These are phyloP conservation scores for Mycena pura DNA, from an alignment of 768 basidiomycete species.

Conservation along the genomic window DNA sequence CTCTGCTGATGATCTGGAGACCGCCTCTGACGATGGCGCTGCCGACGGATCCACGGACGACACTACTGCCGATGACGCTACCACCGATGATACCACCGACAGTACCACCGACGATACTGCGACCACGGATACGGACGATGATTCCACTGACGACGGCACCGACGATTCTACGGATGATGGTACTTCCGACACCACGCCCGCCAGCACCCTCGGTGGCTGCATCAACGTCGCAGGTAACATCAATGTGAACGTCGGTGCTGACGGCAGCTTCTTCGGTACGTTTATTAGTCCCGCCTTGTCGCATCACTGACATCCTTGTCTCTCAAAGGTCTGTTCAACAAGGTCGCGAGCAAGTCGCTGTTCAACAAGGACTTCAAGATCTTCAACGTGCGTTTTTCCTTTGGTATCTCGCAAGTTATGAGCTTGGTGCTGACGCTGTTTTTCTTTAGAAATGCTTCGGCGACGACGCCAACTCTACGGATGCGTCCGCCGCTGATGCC, in stretches of 20 bases:
- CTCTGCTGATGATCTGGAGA: neutral
- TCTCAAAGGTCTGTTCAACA: constrained; percentile 23
- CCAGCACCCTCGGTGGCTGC: constrained; percentile 24
- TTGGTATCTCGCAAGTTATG: too few relatives aligned
- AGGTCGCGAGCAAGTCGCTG: constrained; percentile 3
- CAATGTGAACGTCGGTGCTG: constrained; percentile 25
- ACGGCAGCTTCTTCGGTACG: constrained; percentile 27
- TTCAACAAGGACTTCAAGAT: constrained; percentile 30
- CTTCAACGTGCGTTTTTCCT: constrained; percentile 24
- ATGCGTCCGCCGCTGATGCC: too few relatives aligned
- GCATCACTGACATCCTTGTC: too few relatives aligned
- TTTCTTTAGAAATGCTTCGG: too few relatives aligned
- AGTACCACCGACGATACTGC: neutral
- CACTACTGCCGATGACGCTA: neutral
- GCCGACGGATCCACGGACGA: neutral
- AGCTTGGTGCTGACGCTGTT: too few relatives aligned
- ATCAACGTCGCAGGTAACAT: constrained; percentile 22
- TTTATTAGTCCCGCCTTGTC: neutral
- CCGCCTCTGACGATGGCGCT: neutral
- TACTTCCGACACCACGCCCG: neutral
- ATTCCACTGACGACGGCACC: neutral
- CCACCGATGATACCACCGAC: neutral
- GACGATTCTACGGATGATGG: neutral
- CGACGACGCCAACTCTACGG: too few relatives aligned
- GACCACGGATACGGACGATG: neutral